Evolutionary conservation across 768 basidiomycete genomes (phyloP).

Genomic region (Macrolepiota fuliginosa): DNA sequence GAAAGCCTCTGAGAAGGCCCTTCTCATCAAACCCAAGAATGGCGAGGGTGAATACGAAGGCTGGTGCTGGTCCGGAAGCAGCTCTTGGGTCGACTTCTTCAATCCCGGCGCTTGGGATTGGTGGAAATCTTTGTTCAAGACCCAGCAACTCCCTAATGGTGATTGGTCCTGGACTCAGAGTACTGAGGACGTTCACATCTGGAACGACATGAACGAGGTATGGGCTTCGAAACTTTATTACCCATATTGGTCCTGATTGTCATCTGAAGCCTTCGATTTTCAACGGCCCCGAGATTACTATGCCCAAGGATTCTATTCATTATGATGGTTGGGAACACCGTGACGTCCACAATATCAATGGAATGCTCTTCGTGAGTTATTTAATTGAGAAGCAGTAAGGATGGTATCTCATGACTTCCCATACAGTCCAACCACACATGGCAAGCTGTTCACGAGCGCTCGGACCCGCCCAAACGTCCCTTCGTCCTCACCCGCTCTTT

Average conservation of each 20-base stretch:
- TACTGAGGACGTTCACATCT: conserved; percentile 84
- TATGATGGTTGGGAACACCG: conserved; percentile 97
- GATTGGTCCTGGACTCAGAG: conserved; percentile 80
- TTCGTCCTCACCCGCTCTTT: conserved; percentile 96
- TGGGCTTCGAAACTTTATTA: conserved; percentile 6
- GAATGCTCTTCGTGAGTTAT: conserved; percentile 79
- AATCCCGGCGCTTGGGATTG: conserved; percentile 86
- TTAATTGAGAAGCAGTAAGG: not conserved
- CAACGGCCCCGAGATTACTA: conserved; percentile 93
- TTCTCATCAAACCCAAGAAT: conserved; percentile 80
- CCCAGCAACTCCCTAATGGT: conserved; percentile 43
- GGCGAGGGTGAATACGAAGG: conserved; percentile 90
- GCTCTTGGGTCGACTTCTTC: conserved; percentile 98
- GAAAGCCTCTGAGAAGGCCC: conserved; percentile 74
- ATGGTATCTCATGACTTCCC: not conserved
- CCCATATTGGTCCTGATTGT: not conserved
- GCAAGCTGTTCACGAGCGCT: conserved; percentile 74
- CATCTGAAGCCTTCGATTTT: conserved; percentile 81
- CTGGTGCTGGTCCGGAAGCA: conserved; percentile 98
- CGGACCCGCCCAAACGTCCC: conserved; percentile 75
- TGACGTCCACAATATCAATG: conserved; percentile 96
- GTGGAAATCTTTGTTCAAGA: conserved; percentile 87
- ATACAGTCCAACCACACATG: conserved; percentile 78
- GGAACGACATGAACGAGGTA: conserved; percentile 99
- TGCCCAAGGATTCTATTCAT: conserved; percentile 70